Conservation (phyloP, 2,329 filamentous ascomycete species). For the Aureobasidium sp. region DNA sequence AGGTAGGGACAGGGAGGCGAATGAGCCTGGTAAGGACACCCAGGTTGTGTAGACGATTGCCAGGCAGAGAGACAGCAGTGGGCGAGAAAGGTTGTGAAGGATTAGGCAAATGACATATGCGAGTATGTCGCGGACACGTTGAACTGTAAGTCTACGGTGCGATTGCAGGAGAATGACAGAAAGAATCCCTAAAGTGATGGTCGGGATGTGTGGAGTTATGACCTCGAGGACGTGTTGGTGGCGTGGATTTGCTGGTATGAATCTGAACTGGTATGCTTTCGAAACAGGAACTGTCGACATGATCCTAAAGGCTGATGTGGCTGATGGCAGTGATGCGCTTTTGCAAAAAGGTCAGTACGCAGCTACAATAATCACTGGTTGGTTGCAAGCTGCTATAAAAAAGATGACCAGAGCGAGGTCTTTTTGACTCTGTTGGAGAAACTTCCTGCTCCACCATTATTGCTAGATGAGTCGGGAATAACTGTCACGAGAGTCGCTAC, state of each 20-base stretch:
- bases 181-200: neutral
- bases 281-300: neutral
- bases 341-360: neutral
- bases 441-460: neutral
- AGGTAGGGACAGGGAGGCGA: neutral
- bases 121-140: neutral
- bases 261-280: neutral
- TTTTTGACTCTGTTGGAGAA: neutral
- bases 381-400: neutral
- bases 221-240: neutral
- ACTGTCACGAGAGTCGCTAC: neutral
- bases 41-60: neutral
- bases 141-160: neutral
- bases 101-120: neutral
- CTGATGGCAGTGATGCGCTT: neutral
- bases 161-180: neutral
- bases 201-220: neutral
- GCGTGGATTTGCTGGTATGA: neutral
- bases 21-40: neutral
- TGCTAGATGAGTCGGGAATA: neutral
- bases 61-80: neutral
- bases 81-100: neutral
- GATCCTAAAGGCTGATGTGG: neutral
- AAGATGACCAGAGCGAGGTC: neutral
- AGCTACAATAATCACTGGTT: neutral